Evolutionary conservation across 2,329 filamentous ascomycete genomes (phyloP), one percentile per base, ranked within the genome.

Genomic region (Gremmenia infestans): DNA sequence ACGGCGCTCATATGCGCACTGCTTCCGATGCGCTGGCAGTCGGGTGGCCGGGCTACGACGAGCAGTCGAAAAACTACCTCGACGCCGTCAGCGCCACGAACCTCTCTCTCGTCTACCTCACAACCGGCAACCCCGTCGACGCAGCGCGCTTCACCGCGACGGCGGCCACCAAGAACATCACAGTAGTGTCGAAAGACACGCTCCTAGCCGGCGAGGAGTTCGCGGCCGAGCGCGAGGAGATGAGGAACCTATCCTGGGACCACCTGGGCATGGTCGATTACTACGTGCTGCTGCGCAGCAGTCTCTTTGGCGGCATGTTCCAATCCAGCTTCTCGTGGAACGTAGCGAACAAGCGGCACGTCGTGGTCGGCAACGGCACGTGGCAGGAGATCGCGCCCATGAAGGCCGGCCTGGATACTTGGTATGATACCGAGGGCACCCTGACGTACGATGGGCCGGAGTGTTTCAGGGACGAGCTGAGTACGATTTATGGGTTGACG

Each of bases 211-310:
- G 58, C 15, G 51, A 57, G 39, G 51, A 53, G n/a, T 46, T 40
- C 35, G 54, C 49, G 12, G 56, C 55, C n/a, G 51, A 48, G 25
- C 17, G 32, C 14, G 53, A 48, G 12, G 55, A 56, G n/a, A 65
- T 78, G 8, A 37, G 66, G 7, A 49, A 48, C 12, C 61, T 79
- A 43, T 71, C 66, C 6, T 76, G 72, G 71, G 75, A 78, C 60
- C 76, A 79, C 66, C 71, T 73, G 46, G 72, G 71, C 0, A 65
- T 78, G 23, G 71, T 78, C 9, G 77, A 80, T 64, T 78, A 75
- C 63, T 76, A 78, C 64, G 70, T 79, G 12, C 64, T 78, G 62
- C 65, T 74, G 56, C 63, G 72, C 14, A 71, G 72, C 15, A 71
- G 69, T 22, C 61, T 70, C 11, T 71, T 78, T 53, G 69, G 71